Conservation (phyloP, 2,329 filamentous ascomycete genomes). For the Nothophaeocryptopus gaeumannii region DNA sequence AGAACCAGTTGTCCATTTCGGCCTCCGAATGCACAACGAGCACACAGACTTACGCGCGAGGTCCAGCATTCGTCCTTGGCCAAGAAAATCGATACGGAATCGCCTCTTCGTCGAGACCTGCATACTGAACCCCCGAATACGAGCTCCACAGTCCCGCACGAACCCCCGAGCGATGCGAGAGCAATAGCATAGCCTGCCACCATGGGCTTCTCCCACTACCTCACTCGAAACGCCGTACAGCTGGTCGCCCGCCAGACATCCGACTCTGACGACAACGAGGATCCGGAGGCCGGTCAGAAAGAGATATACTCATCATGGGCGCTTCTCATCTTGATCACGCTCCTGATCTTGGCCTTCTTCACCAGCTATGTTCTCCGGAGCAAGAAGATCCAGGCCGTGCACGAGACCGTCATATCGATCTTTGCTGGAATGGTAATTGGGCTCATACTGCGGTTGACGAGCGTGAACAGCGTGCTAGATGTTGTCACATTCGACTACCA, state of each 20-base stretch:
- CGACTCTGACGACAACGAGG: constrained; percentile 52
- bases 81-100: too few relatives aligned
- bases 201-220: constrained; percentile 28
- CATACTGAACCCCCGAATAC: too few relatives aligned
- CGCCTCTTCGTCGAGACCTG: too few relatives aligned
- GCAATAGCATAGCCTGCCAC: constrained; percentile 17
- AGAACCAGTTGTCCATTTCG: too few relatives aligned
- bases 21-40: too few relatives aligned
- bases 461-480: constrained; percentile 79
- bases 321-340: constrained; percentile 90
- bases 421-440: constrained; percentile 98
- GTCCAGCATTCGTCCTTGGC: too few relatives aligned
- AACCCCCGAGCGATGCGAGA: constrained; percentile 24
- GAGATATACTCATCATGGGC: constrained; percentile 97
- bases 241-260: constrained; percentile 43
- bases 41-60: too few relatives aligned
- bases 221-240: constrained; percentile 21
- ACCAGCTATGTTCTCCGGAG: constrained; percentile 96
- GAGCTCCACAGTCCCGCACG: too few relatives aligned
- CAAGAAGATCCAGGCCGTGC: constrained; percentile 93
- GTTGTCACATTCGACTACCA: constrained; percentile 97
- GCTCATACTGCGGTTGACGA: constrained; percentile 76
- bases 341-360: constrained; percentile 91
- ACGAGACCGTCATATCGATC: constrained; percentile 97
- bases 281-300: constrained; percentile 80